Evolutionary conservation across 495 filamentous ascomycete species (phyloP).

Genomic region (Penicillium taxi): DNA sequence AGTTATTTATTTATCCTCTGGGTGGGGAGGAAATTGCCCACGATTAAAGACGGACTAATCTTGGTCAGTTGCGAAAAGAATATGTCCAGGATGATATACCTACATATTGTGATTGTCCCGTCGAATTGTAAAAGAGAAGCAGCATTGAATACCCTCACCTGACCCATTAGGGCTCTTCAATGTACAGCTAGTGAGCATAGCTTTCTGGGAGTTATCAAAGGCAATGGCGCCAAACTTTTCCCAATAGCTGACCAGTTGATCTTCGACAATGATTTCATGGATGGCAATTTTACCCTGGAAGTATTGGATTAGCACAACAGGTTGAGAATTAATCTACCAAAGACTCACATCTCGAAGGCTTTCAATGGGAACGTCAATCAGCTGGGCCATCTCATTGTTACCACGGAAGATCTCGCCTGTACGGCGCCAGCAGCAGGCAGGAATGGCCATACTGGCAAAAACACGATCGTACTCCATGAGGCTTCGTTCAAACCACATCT

Average conservation of each 20-base stretch:
- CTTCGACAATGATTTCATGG: conserved; percentile 91
- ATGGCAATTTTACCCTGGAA: conserved; percentile 82
- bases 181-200: conserved; percentile 88
- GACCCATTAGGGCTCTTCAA: conserved; percentile 74
- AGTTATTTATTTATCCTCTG: conserved; percentile 4
- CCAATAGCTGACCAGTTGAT: conserved; percentile 94
- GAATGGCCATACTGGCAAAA: conserved; percentile 98
- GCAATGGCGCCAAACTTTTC: conserved; percentile 99
- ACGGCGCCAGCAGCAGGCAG: conserved; percentile 93
- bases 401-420: conserved; percentile 97
- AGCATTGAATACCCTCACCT: conserved; percentile 75
- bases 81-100: conserved; percentile 30
- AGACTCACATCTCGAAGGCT: conserved; percentile 75
- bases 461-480: conserved; percentile 97
- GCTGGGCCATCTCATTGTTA: conserved; percentile 97
- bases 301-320: not conserved
- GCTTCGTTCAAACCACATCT: conserved; percentile 97
- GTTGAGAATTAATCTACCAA: not conserved
- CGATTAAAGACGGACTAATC: conserved; percentile 1
- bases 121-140: conserved; percentile 94
- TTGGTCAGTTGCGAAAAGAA: not conserved
- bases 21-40: conserved; percentile 3
- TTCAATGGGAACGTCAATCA: conserved; percentile 90
- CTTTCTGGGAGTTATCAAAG: conserved; percentile 93
- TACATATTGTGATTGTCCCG: conserved; percentile 95